Evolutionary conservation across 441 rosid genomes (phyloP), one percentile per base, ranked within the genome.

Genomic region (Erysimum cheiri): DNA sequence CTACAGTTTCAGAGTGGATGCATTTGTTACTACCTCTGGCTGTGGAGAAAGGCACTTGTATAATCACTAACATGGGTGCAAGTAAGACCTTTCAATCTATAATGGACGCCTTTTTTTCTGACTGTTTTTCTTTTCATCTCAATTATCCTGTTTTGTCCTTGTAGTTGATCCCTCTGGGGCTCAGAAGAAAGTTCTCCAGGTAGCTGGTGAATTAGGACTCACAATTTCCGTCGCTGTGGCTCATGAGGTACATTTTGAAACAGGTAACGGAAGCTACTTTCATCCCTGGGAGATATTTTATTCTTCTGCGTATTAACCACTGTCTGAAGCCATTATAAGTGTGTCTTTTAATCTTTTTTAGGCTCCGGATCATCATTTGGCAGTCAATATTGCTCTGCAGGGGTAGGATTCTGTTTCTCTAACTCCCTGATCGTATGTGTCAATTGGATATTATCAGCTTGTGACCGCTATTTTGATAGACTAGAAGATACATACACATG

Each of bases 41-140:
- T 57, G 73, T 89, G 66, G 85, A 84, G 67, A 89, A 79, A 64
- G 91, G 91, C 73, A 84, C 77, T 47, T 85, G 96, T 81, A 81
- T 93, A 28, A 85, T 93, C 67, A 87, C 96, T 74, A 93, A 93
- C 84, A 93, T 90, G 98, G 98, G 98, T 74, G 94, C 97, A 74
- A 82, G 98, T 93, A 84, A 67, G 88, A 39, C 44, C 63, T 33
- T 33, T 7, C 0, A 24, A 47, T 57, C 37, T 58, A 4, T 15
- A 9, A 6, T 1, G 12, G 52, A 6, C 12, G 17, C 41, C 39
- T 41, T 60, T 24, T 56, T 62, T 59, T 4, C 14, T 24, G 1
- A 10, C 6, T 26, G 48, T 22, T 48, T 74, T 14, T 8, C 29
- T 26, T 46, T n/a, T 17, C 44, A 22, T 29, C 46, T 69, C 3